phyloP scores from a whole-genome alignment of 768 basidiomycete genomes.

The Serendipita sp. region DNA sequence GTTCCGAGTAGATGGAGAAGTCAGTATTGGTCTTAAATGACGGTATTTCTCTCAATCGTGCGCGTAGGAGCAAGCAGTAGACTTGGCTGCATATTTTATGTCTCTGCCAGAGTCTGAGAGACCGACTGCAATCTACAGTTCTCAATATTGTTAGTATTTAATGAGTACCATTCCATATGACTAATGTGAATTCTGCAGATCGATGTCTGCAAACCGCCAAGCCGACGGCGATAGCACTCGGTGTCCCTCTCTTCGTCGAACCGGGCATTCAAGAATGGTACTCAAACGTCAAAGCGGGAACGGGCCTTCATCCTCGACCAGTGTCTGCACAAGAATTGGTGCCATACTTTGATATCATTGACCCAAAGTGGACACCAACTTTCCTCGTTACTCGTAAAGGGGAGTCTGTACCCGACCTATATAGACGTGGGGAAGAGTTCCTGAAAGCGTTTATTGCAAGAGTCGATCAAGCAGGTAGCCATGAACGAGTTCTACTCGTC shows the following conservation, averaged over 20 bases:
- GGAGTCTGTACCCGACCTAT: conserved; percentile 47
- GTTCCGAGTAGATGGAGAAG: conserved; percentile 37
- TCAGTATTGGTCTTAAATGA: conserved; percentile 15
- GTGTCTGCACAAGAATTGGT: conserved; percentile 37
- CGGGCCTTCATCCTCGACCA: conserved; percentile 66
- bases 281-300: conserved; percentile 46
- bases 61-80: conserved; percentile 49
- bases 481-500: conserved; percentile 42
- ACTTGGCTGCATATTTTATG: conserved; percentile 48
- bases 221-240: conserved; percentile 44
- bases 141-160: conserved; percentile 53
- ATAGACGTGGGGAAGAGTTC: conserved; percentile 41
- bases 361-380: conserved; percentile 39
- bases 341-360: conserved; percentile 38
- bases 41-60: neutral
- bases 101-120: conserved; percentile 47
- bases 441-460: conserved; percentile 35
- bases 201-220: conserved; percentile 73
- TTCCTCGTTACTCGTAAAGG: conserved; percentile 61
- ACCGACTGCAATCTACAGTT: conserved; percentile 70
- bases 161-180: neutral
- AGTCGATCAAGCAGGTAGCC: conserved; percentile 29
- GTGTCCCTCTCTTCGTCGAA: conserved; percentile 57
- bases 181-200: conserved; percentile 28
- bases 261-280: conserved; percentile 75